phyloP scores from a whole-genome alignment of 805 yeast species.

The Lipomyces spencermartinsiae region DNA sequence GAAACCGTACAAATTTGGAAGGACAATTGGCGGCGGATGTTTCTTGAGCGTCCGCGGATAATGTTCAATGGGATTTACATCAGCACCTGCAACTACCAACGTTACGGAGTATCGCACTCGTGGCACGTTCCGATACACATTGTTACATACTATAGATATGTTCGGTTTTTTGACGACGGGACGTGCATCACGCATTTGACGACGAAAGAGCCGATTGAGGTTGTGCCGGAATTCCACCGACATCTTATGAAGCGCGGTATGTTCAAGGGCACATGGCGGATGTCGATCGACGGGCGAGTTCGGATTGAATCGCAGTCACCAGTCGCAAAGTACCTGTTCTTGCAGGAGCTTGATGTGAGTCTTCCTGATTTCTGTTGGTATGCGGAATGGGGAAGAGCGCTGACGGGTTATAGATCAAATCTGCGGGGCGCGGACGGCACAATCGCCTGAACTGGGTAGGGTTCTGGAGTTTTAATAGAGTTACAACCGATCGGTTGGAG shows the following conservation, averaged over 20 bases:
- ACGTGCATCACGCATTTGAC: slow-evolving; percentile 71
- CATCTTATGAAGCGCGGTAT: slow-evolving; percentile 35
- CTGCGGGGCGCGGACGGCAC: slow-evolving; percentile 67
- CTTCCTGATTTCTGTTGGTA: slow-evolving; percentile 8
- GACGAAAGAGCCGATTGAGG: slow-evolving; percentile 69
- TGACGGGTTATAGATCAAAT: slow-evolving; percentile 57
- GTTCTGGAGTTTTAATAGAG: slow-evolving; percentile 64
- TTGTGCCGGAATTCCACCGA: slow-evolving; percentile 61
- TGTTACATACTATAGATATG: slow-evolving; percentile 85
- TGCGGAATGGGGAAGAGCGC: neutral
- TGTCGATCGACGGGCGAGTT: slow-evolving; percentile 33
- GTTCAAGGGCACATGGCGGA: slow-evolving; percentile 34
- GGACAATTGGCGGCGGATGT: slow-evolving; percentile 56
- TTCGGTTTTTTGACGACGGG: slow-evolving; percentile 82
- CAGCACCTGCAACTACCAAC: slow-evolving; percentile 79
- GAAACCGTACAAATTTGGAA: slow-evolving; percentile 29
- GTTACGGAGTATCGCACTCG: slow-evolving; percentile 76
- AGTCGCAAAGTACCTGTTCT: slow-evolving; percentile 30
- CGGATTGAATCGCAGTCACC: slow-evolving; percentile 37
- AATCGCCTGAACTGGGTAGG: slow-evolving; percentile 75
- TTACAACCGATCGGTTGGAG: slow-evolving; percentile 58
- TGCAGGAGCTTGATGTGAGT: slow-evolving; percentile 46
- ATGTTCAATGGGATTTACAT: slow-evolving; percentile 86
- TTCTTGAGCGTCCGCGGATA: slow-evolving; percentile 70
- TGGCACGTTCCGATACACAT: slow-evolving; percentile 80